Base-by-base conservation (phyloP, 106 monocot species). In the Dendrobium officinale region DNA sequence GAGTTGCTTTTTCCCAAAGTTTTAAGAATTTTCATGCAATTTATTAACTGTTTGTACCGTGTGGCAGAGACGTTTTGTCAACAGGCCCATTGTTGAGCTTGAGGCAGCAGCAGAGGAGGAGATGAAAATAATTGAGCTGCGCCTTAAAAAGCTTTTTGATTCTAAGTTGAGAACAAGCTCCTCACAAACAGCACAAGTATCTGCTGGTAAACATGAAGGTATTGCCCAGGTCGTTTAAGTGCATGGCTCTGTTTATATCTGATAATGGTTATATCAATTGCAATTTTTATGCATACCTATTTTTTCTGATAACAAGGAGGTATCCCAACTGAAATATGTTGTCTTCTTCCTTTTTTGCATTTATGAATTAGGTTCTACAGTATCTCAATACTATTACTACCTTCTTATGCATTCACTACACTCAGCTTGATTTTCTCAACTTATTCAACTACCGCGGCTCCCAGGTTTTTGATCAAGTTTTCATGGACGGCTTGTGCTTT, bases 81-180 rank as follows among this genome's bases (percentile, higher is more conserved):
- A 91, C 82, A 86, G 93, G 74, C 96, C 93, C 24, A 91, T 96
- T 24, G 84, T 93, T 72, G 96, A 96, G 59, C 87, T 96, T 80
- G 96, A 91, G 79, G 70, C 56, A 61, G 96, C 93, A 68, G 89
- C 93, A 72, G 83, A 84, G 51, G 96, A 96, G 83, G 89, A 96
- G 67, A 86, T 96, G 89, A 96, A 96, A 81, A 87, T 93, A 44
- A 87, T 87, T 66, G 93, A 96, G 73, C 66, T 96, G 54, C 88
- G 93, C 6, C 83, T 96, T 77, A 82, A 83, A 9, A 91, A 82
- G 77, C 91, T 96, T 82, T 93, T 96, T 64, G 45, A 83, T 55
- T 78, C 84, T 72, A 83, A 80, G 43, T 55, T 75, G 27, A 45
- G 80, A 82, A 73, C 79, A 24, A 72, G 64, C 20, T 77, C 84